phyloP scores from a whole-genome alignment of 1,139 yeast species.

The Suhomyces chickasaworum region DNA sequence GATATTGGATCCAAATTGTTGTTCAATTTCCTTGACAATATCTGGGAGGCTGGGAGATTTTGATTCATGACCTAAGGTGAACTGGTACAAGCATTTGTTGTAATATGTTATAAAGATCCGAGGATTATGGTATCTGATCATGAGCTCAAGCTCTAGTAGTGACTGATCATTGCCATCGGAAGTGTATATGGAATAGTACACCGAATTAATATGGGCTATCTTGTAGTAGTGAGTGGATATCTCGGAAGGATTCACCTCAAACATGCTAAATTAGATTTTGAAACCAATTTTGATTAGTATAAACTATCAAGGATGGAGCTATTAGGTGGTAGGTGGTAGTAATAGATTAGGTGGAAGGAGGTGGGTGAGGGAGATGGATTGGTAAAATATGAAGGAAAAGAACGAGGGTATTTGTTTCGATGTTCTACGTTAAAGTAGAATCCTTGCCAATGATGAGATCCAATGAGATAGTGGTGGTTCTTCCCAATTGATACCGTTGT shows the following conservation, averaged over 20 bases:
- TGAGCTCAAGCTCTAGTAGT: constrained; percentile 61
- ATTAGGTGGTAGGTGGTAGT: neutral
- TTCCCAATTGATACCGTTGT: neutral
- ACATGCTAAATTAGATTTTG: no score
- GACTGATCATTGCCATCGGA: constrained; percentile 37
- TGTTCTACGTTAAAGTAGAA: neutral
- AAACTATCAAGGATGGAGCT: neutral
- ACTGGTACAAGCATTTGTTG: constrained; percentile 63
- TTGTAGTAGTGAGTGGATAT: constrained; percentile 45
- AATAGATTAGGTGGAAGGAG: no score
- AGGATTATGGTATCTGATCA: constrained; percentile 53
- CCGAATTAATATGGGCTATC: constrained; percentile 39
- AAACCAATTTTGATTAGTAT: no score
- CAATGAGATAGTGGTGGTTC: neutral
- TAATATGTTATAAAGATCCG: constrained; percentile 57
- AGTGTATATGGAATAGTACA: constrained; percentile 39
- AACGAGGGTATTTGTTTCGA: neutral
- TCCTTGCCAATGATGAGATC: neutral
- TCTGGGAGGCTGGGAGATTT: neutral
- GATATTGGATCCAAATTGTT: constrained; percentile 15
- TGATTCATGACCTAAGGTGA: constrained; percentile 41
- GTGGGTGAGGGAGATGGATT: no score
- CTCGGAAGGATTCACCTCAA: constrained; percentile 28
- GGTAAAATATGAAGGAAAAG: neutral
- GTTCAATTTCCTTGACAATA: constrained; percentile 3